phyloP scores from a whole-genome alignment of 2,329 filamentous ascomycete genomes.

The Huntiella abstrusa region DNA sequence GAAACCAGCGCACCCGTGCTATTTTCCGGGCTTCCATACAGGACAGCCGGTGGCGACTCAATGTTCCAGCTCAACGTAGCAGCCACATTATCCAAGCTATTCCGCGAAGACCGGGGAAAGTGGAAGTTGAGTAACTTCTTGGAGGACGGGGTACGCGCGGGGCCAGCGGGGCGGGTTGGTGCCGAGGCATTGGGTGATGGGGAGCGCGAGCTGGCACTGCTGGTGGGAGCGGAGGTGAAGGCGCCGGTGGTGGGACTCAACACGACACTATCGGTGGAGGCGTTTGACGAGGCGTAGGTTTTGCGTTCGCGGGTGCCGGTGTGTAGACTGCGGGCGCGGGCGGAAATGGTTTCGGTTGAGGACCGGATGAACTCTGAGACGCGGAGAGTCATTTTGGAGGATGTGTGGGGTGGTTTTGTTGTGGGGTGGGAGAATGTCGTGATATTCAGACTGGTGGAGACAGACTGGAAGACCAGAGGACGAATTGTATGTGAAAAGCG shows the following conservation, averaged over 20 bases:
- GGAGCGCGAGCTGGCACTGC: slow-evolving; percentile 15
- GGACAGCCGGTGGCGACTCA: slow-evolving; percentile 72
- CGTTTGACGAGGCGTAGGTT: slow-evolving; percentile 9
- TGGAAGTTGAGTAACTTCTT: slow-evolving; percentile 22
- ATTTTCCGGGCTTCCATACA: slow-evolving; percentile 55
- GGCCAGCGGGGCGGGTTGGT: not conserved
- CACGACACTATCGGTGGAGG: slow-evolving; percentile 17
- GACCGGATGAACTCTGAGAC: slow-evolving; percentile 38
- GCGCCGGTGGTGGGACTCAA: slow-evolving; percentile 15
- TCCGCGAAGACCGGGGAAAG: slow-evolving; percentile 13
- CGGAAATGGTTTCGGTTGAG: slow-evolving; percentile 31
- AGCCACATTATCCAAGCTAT: slow-evolving; percentile 23
- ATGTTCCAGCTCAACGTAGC: slow-evolving; percentile 39
- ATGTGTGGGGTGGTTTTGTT: not conserved
- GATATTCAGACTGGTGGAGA: too few species aligned
- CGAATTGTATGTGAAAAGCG: too few species aligned
- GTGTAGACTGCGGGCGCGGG: slow-evolving; percentile 9
- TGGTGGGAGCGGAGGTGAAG: slow-evolving; percentile 15
- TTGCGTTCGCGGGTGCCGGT: slow-evolving; percentile 5
- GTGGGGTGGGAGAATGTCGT: too few species aligned
- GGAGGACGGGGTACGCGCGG: not conserved
- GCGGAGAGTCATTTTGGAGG: slow-evolving; percentile 33
- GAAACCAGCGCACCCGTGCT: slow-evolving; percentile 76
- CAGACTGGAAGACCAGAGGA: too few species aligned
- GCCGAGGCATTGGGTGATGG: slow-evolving; percentile 12